Evolutionary conservation across 179 eudicot species (phyloP), one percentile per base, ranked within the genome.

Genomic region (Silene noctiflora): DNA sequence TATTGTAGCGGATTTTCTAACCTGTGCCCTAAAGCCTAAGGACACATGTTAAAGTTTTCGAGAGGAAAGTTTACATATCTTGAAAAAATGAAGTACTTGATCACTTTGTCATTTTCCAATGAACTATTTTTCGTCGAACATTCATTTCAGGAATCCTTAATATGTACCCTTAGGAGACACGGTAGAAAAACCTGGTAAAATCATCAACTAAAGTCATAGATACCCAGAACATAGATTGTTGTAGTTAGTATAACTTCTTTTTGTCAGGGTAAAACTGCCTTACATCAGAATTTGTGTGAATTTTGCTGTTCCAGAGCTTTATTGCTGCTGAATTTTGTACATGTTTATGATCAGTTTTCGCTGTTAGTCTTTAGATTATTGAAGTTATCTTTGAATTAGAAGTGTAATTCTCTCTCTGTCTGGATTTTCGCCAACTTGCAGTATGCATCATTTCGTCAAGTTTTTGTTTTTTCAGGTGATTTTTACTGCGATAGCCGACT

Each of bases 391-490:
- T 68, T 0, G 25, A 25, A 13, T 22, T 7, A 44, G 9, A 69
- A 20, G 25, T 13, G 59, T 17, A 21, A 2, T 69, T 68, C 44
- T 27, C 39, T 69, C 61, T 29, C 19, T 63, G 25, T 20, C 24
- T 63, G 69, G 16, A 21, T 39, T 42, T 61, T 61, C 58, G n/a
- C 25, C 29, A 48, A 16, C 17, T 3, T 71, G 14, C 25, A 4
- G 71, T 72, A 9, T 62, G 61, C 72, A 22, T 51, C 17, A 46
- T 51, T 53, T 65, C 16, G 42, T 39, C 56, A 14, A 0, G 44
- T 65, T 33, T 7, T 27, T 73, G 66, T 61, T 67, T 16, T 71
- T 73, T 66, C 76, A 66, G 81, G 77, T 61, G 39, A 74, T 20
- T 67, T 42, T 72, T 59, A 3, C 69, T 29, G 22, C 65, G 59